Conservation (phyloP, 148 eudicot species). For the Gaultheria prostrata region DNA sequence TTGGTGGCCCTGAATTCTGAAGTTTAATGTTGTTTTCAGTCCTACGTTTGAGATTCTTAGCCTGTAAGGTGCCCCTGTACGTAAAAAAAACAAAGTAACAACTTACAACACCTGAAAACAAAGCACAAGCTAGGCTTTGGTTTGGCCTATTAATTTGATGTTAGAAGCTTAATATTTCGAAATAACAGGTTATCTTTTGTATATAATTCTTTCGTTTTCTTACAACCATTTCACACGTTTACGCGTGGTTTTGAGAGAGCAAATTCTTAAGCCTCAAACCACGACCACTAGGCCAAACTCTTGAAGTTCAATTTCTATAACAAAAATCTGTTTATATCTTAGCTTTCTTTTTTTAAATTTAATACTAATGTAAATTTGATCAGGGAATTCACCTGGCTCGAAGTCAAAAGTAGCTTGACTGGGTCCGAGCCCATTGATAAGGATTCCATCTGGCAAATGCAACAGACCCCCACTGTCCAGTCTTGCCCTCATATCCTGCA, state of each 20-base stretch:
- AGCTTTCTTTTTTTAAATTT: no score
- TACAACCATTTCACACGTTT: no score
- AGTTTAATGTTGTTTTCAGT: slow-evolving; percentile 24
- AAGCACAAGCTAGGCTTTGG: background rate
- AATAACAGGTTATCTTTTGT: no score
- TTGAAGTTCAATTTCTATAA: no score
- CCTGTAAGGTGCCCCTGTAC: slow-evolving; percentile 22
- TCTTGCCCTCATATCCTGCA: slow-evolving; percentile 9
- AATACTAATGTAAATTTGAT: background rate
- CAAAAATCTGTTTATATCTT: no score
- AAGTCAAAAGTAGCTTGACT: slow-evolving; percentile 20
- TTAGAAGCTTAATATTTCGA: no score
- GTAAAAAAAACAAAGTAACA: background rate
- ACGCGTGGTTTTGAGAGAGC: no score
- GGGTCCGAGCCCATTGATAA: slow-evolving; percentile 25
- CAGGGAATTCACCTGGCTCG: slow-evolving; percentile 11
- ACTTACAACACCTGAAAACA: background rate
- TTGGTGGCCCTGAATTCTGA: slow-evolving; percentile 14
- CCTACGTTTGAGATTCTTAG: slow-evolving; percentile 33
- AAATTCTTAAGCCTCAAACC: no score
- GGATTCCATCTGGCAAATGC: slow-evolving; percentile 23
- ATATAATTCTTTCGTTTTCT: no score
- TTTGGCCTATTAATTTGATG: background rate
- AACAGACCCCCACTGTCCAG: slow-evolving; percentile 19
- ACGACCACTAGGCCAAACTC: no score